Percentiles rank a stretch among this genome's conserved stretches.
These are phyloP conservation scores for Fistulinella cinereoalba DNA, from an alignment of 1,284 basidiomycete genomes.

Conservation along the genomic window DNA sequence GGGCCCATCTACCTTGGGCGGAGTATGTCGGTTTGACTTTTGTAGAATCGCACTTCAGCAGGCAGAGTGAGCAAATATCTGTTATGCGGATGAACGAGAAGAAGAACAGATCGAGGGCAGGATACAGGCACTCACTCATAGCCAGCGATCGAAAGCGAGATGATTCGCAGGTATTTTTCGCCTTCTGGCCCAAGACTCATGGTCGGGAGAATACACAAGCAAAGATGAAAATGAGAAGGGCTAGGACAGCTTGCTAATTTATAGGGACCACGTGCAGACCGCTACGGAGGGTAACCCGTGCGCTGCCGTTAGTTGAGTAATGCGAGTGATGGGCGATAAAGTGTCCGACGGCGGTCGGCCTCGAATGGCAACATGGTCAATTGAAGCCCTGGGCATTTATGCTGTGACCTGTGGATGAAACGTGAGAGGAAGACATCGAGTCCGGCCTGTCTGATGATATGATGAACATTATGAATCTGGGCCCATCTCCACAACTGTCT, in stretches of 20 bases:
- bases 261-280: slow-evolving; percentile 12
- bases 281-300: slow-evolving; percentile 1
- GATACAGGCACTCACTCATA: slow-evolving; percentile 28
- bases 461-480: no score
- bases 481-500: no score
- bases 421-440: no score
- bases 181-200: slow-evolving; percentile 25
- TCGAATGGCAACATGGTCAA: no score
- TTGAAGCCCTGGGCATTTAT: no score
- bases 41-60: slow-evolving; percentile 41
- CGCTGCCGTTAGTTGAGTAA: slow-evolving; percentile 18
- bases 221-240: not conserved
- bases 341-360: not conserved
- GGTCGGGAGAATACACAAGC: no score
- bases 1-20: slow-evolving; percentile 26
- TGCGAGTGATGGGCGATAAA: not conserved
- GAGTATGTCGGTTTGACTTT: slow-evolving; percentile 30
- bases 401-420: no score
- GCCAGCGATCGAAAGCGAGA: slow-evolving; percentile 31
- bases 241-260: slow-evolving; percentile 9
- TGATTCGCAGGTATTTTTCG: slow-evolving; percentile 31
- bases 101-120: no score
- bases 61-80: slow-evolving; percentile 43
- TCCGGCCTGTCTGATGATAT: no score
- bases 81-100: not conserved